Base-by-base conservation (phyloP, 768 basidiomycete species). In the Rhodotorula paludigena region DNA sequence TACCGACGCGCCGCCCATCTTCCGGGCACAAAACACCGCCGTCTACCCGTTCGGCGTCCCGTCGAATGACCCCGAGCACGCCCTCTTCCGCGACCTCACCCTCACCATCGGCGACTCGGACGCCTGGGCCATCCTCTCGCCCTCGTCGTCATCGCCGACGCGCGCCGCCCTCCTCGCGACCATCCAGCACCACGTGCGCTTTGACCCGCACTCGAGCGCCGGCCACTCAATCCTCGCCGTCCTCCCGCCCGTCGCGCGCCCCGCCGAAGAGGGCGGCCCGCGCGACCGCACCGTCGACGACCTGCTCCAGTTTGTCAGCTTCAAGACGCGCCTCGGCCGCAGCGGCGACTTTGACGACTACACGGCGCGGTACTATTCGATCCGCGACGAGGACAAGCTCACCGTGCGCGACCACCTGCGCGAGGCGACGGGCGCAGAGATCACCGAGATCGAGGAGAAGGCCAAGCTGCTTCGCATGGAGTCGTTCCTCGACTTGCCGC, bases 331-430 rank as follows among this genome's bases (percentile, higher is more conserved):
- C 11, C 57, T 75, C 21, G 57, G 58, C 8, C 51, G 35, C 1
- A 79, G 82, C 0, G 84, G 84, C 0, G 89, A 84, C 18, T 98
- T 98, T 79, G 88, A 89, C 67, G 93, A 98, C 79, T 96, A 88
- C 75, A 89, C 91, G 0, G 91, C 92, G 5, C 85, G 92, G 5
- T 98, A 97, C 76, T 91, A 64, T 30, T 88, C 89, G 0, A 84
- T 92, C 45, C 81, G 88, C 25, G 92, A 94, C 25, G 89, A 88
- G 75, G 93, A 94, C 75, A 83, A 84, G 36, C 77, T 86, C 59
- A 90, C 92, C 0, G 82, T 93, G 32, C 81, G 86, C 14, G 81
- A 92, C 73, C 86, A 83, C 64, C 83, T 92, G 80, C 83, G 85
- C 68, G 82, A 84, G 5, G 83, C 64, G 3, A 62, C 53, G 5